Evolutionary conservation across 306 rosid genomes (phyloP).

Genomic region (Styphnolobium japonicum): DNA sequence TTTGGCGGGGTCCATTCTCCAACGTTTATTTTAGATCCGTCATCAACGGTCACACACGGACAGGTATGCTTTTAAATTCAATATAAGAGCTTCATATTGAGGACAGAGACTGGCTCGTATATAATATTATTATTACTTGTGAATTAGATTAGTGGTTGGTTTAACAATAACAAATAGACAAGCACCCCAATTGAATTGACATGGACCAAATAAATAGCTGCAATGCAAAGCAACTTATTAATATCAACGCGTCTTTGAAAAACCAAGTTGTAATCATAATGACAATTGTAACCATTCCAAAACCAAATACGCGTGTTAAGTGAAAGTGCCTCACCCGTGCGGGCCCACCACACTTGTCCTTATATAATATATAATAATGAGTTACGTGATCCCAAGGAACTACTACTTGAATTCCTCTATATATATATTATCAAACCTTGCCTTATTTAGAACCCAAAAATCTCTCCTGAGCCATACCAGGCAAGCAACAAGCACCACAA

Average conservation of each 20-base stretch:
- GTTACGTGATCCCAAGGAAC: no score
- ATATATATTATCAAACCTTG: no score
- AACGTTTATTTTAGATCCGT: slow-evolving; percentile 43
- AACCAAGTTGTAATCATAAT: background rate
- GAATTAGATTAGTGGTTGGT: background rate
- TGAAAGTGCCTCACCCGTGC: background rate
- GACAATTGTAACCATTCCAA: no score
- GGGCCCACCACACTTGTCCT: no score
- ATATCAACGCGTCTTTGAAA: slow-evolving; percentile 29
- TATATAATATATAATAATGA: no score
- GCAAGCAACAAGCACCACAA: background rate
- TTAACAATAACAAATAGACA: background rate
- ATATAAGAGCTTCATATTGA: background rate
- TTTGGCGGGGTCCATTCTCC: slow-evolving; percentile 24
- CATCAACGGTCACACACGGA: slow-evolving; percentile 35
- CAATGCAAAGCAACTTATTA: background rate
- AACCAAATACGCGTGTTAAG: slow-evolving; percentile 39
- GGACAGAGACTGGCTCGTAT: background rate
- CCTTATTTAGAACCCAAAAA: slow-evolving; percentile 26
- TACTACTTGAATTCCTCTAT: background rate
- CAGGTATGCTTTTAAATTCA: background rate
- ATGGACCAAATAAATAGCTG: background rate
- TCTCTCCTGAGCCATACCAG: slow-evolving; percentile 1
- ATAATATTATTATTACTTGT: no score
- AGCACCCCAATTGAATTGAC: background rate